A percentile compares a stretch with the other conserved stretches of the same genome.
phyloP scores from a whole-genome alignment of 352 stramenopile species.

The Thalassiosira exigua region DNA sequence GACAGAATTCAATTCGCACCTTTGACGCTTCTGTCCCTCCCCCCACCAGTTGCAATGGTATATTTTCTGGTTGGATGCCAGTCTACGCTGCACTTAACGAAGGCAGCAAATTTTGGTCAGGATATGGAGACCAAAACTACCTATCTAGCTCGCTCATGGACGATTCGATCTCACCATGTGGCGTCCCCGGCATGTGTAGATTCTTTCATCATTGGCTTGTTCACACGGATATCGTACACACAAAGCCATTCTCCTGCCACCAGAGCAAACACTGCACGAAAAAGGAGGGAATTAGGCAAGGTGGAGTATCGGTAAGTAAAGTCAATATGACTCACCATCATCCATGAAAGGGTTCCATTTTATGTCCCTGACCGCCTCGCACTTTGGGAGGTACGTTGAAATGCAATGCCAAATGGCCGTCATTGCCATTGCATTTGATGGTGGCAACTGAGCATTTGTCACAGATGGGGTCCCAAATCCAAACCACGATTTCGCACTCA shows the following conservation, averaged over 20 bases:
- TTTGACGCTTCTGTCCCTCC: slow-evolving; percentile 64
- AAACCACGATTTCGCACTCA: slow-evolving; percentile 54
- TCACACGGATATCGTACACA: slow-evolving; percentile 78
- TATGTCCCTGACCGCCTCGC: slow-evolving; percentile 80
- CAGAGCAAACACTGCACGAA: slow-evolving; percentile 73
- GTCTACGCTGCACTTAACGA: slow-evolving; percentile 33
- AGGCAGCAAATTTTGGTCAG: too few species aligned
- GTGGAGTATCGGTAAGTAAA: too few species aligned
- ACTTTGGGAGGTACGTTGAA: slow-evolving; percentile 76
- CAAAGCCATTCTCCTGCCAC: slow-evolving; percentile 78
- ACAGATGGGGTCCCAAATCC: slow-evolving; percentile 36
- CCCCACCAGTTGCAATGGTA: slow-evolving; percentile 78
- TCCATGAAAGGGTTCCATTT: slow-evolving; percentile 76
- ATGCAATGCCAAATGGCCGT: slow-evolving; percentile 71
- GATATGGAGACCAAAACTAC: neutral
- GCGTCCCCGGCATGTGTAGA: slow-evolving; percentile 79
- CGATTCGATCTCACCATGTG: slow-evolving; percentile 66
- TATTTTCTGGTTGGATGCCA: slow-evolving; percentile 75
- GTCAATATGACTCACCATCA: slow-evolving; percentile 64
- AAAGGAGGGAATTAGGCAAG: slow-evolving; percentile 3
- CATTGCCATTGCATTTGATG: slow-evolving; percentile 26
- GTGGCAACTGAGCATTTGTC: slow-evolving; percentile 17
- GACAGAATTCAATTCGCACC: slow-evolving; percentile 23
- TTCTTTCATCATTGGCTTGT: slow-evolving; percentile 70
- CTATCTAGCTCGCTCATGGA: slow-evolving; percentile 29